A percentile compares a stretch with the other conserved stretches of the same genome.
These are phyloP conservation scores for Botryotinia calthae DNA, from an alignment of 2,329 filamentous ascomycete genomes.

Conservation along the genomic window DNA sequence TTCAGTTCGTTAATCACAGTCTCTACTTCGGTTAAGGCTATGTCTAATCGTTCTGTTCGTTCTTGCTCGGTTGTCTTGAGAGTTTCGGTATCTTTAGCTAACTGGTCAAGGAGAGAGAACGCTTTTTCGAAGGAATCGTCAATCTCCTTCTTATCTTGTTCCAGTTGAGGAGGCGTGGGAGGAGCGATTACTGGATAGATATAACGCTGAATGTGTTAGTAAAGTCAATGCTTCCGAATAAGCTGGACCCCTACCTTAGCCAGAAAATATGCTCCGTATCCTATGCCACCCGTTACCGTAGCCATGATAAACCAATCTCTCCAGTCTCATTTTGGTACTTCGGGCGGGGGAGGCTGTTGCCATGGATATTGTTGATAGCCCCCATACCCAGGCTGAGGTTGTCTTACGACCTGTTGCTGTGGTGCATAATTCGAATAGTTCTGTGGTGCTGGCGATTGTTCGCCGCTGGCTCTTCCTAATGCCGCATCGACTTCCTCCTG, in stretches of 20 bases:
- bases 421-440: slow-evolving; percentile 43
- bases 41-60: slow-evolving; percentile 79
- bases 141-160: slow-evolving; percentile 89
- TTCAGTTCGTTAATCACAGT: slow-evolving; percentile 79
- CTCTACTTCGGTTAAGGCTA: slow-evolving; percentile 79
- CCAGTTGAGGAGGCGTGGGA: slow-evolving; percentile 87
- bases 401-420: slow-evolving; percentile 44
- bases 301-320: slow-evolving; percentile 99
- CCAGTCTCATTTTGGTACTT: slow-evolving; percentile 82
- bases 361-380: slow-evolving; percentile 53
- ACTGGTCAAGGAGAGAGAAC: slow-evolving; percentile 86
- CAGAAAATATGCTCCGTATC: slow-evolving; percentile 84
- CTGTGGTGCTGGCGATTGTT: slow-evolving; percentile 42
- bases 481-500: slow-evolving; percentile 91
- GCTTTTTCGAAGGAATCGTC: slow-evolving; percentile 92
- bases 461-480: slow-evolving; percentile 70
- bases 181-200: slow-evolving; percentile 87
- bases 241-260: slow-evolving; percentile 64
- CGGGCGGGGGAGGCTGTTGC: slow-evolving; percentile 54
- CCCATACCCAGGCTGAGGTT: slow-evolving; percentile 45
- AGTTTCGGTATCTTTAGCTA: slow-evolving; percentile 82
- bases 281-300: slow-evolving; percentile 83
- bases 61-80: slow-evolving; percentile 85
- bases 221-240: not conserved
- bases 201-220: slow-evolving; percentile 62